Evolutionary conservation across 176 grass and related monocot genomes (phyloP).

Genomic region (Areca catechu): DNA sequence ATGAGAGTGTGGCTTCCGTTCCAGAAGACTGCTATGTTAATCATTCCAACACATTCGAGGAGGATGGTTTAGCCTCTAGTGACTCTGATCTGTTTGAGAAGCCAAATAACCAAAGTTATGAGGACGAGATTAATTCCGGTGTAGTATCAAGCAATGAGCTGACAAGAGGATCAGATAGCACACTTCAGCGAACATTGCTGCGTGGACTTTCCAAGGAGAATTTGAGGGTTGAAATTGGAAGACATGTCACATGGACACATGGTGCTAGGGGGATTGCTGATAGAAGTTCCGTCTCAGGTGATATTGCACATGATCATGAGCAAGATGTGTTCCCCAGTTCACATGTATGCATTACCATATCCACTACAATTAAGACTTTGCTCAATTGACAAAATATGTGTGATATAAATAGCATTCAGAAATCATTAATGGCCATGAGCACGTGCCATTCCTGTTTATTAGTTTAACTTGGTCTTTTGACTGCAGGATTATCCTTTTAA

Average conservation of each 20-base stretch:
- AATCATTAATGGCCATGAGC: too few relatives aligned
- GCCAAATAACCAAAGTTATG: conserved; percentile 18
- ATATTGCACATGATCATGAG: background rate
- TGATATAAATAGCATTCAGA: too few relatives aligned
- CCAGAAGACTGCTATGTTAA: conserved; percentile 35
- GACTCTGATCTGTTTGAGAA: conserved; percentile 51
- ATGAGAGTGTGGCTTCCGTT: conserved; percentile 67
- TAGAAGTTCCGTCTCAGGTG: background rate
- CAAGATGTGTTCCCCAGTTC: background rate
- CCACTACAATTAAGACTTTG: too few relatives aligned
- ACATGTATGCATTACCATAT: background rate
- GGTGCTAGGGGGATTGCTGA: background rate
- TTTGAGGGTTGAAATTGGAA: conserved; percentile 44
- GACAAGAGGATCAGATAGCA: conserved; percentile 3
- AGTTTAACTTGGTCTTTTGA: conserved; percentile 2
- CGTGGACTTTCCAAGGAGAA: conserved; percentile 74
- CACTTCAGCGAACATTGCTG: conserved; percentile 29
- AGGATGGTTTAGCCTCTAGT: conserved; percentile 50
- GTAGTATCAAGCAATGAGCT: conserved; percentile 17
- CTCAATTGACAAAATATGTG: too few relatives aligned
- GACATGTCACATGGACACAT: conserved; percentile 4
- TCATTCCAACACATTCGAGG: conserved; percentile 58
- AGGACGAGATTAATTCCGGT: conserved; percentile 47
- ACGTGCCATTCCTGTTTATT: background rate
- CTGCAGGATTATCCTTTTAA: conserved; percentile 34